phyloP scores from a whole-genome alignment of 139 green algal genomes.

The Micromonas pusilla region DNA sequence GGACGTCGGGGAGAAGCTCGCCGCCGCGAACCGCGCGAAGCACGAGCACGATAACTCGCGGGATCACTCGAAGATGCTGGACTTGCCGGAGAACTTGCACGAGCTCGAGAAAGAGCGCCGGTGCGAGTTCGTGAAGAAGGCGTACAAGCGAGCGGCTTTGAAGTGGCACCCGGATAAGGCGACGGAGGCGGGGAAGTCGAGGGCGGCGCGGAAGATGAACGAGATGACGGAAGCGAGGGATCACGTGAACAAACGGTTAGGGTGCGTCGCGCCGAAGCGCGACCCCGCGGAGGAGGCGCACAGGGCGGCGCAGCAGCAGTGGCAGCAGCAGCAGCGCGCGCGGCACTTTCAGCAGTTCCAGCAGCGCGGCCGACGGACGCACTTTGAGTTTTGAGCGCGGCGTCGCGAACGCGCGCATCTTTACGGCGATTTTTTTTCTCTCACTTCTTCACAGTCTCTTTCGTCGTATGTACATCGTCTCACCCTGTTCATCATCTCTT shows the following conservation, averaged over 20 bases:
- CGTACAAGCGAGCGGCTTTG: conserved; percentile 33
- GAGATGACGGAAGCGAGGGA: conserved; percentile 24
- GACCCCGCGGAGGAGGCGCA: neutral
- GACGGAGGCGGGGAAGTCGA: neutral
- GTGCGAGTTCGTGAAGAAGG: conserved; percentile 27
- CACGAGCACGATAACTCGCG: neutral
- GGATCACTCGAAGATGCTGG: conserved; percentile 11
- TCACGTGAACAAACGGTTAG: conserved; percentile 22
- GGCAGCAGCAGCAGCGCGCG: no score
- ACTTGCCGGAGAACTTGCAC: conserved; percentile 2
- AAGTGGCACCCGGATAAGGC: conserved; percentile 36
- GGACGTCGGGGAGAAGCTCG: neutral
- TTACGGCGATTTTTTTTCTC: no score
- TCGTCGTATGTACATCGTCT: no score
- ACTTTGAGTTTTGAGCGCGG: no score
- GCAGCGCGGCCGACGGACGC: no score
- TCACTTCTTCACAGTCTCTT: no score
- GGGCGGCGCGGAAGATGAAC: neutral
- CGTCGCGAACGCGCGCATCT: no score
- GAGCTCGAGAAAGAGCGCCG: conserved; percentile 18
- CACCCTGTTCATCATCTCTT: no score
- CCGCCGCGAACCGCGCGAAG: neutral
- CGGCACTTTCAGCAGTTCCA: no score
- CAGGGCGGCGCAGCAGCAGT: neutral
- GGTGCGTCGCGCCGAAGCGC: neutral